Conservation (phyloP, 2,329 filamentous ascomycete genomes). For the Neoascochyta sp. region DNA sequence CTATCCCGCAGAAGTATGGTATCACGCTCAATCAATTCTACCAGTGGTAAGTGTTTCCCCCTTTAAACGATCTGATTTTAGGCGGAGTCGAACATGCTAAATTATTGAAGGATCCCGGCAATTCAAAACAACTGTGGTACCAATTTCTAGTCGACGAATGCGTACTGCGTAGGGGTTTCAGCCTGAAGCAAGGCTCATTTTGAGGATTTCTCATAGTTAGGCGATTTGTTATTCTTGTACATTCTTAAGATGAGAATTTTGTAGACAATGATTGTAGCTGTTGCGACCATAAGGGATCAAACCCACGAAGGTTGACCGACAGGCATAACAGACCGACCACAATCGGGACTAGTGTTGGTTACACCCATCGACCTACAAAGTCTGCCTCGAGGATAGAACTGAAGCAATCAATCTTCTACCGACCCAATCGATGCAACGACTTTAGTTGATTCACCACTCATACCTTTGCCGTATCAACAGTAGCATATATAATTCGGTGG, state of each 20-base stretch:
- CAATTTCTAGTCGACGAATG: constrained; percentile 4
- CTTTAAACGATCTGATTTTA: constrained; percentile 6
- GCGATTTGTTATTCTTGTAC: constrained; percentile 3
- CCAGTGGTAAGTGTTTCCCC: constrained; percentile 3
- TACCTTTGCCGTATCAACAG: too few species aligned
- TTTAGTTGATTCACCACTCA: too few species aligned
- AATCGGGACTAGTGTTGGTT: too few species aligned
- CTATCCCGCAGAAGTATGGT: constrained; percentile 5
- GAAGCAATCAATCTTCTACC: too few species aligned
- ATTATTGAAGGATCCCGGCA: constrained; percentile 3
- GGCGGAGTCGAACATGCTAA: constrained; percentile 4
- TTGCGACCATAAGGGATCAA: too few species aligned
- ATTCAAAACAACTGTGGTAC: constrained; percentile 4
- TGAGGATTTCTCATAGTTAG: constrained; percentile 2
- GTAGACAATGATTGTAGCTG: constrained; percentile 3
- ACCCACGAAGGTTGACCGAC: too few species aligned
- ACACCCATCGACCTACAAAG: too few species aligned
- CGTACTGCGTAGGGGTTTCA: constrained; percentile 4
- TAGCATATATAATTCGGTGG: constrained; percentile 4
- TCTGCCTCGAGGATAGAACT: too few species aligned
- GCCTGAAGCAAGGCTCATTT: constrained; percentile 3
- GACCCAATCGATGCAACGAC: too few species aligned
- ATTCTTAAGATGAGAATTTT: constrained; percentile 3
- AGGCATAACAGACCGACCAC: too few species aligned
- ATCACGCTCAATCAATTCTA: constrained; percentile 5